A percentile compares a stretch with the other conserved stretches of the same genome.
phyloP scores from a whole-genome alignment of 2,329 filamentous ascomycete species.

The Claviceps purpurea region DNA sequence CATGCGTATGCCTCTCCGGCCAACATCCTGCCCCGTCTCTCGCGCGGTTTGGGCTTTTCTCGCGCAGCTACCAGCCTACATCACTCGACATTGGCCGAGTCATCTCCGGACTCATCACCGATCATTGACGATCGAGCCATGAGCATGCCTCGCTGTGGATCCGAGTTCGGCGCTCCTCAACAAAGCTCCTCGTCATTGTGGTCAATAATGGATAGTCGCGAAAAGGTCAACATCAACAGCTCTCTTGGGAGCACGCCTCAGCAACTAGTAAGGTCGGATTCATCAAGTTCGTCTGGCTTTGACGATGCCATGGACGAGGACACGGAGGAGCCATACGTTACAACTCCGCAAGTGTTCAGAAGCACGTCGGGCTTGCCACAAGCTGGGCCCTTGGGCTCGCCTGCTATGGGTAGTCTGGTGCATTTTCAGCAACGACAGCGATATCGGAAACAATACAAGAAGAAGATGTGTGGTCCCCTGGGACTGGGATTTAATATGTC shows the following conservation, averaged over 20 bases:
- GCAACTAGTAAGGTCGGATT: constrained; percentile 60
- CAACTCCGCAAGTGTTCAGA: constrained; percentile 66
- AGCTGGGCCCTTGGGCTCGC: constrained; percentile 50
- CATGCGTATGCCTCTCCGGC: constrained; percentile 79
- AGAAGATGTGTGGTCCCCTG: constrained; percentile 34
- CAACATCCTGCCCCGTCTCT: constrained; percentile 77
- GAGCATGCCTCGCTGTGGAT: constrained; percentile 44
- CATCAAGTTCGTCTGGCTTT: constrained; percentile 59
- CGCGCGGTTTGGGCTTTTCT: constrained; percentile 84
- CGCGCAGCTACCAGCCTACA: constrained; percentile 87
- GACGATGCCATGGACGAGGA: constrained; percentile 60
- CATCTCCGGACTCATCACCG: constrained; percentile 82
- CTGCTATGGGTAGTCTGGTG: constrained; percentile 61
- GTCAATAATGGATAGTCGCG: constrained; percentile 55
- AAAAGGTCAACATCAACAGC: constrained; percentile 61
- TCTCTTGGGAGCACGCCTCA: constrained; percentile 54
- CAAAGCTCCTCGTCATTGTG: constrained; percentile 62
- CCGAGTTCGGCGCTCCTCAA: constrained; percentile 35
- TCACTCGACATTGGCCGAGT: constrained; percentile 85
- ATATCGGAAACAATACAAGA: constrained; percentile 53
- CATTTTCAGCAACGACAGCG: constrained; percentile 72
- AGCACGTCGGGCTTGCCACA: constrained; percentile 31
- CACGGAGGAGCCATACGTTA: constrained; percentile 68
- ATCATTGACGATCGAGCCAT: constrained; percentile 57
- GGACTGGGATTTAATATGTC: constrained; percentile 37